Conservation (phyloP, 768 basidiomycete species). For the Filobasidium floriforme region DNA sequence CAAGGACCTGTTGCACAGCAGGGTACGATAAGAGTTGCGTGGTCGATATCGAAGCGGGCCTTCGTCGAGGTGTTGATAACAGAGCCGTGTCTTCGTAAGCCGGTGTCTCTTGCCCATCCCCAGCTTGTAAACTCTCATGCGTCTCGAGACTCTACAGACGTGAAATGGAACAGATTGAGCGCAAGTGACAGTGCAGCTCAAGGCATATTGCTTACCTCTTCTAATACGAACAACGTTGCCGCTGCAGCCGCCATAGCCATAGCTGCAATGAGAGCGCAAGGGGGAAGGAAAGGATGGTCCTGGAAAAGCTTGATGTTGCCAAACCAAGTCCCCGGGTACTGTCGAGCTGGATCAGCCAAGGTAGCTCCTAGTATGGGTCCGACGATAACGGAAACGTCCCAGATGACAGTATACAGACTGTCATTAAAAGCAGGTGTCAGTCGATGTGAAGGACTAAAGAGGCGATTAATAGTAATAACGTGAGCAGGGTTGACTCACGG, state of each 20-base stretch:
- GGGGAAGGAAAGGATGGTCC: conserved; percentile 17
- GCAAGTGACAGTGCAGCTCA: background rate
- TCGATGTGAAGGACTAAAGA: background rate
- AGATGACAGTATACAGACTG: conserved; percentile 24
- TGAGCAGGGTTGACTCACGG: conserved; percentile 4
- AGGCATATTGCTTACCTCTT: conserved; percentile 23
- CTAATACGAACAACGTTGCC: conserved; percentile 23
- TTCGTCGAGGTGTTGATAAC: background rate
- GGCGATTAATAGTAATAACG: background rate
- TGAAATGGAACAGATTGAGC: no score
- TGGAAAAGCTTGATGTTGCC: conserved; percentile 11
- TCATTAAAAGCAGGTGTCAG: background rate
- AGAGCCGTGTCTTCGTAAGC: background rate
- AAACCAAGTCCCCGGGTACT: conserved; percentile 20
- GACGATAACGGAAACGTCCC: conserved; percentile 26
- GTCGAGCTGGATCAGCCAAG: conserved; percentile 17
- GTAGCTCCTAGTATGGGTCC: conserved; percentile 25
- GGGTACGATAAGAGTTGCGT: conserved; percentile 6
- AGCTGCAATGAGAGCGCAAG: conserved; percentile 7
- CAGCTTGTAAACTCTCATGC: background rate
- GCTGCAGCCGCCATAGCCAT: conserved; percentile 1
- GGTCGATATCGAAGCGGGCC: background rate
- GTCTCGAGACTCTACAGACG: background rate
- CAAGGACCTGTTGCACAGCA: conserved; percentile 21
- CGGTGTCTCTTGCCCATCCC: background rate